Percentiles rank a stretch among this genome's conserved stretches.
Evolutionary conservation across 108 stramenopile species (phyloP).

Genomic region (Hondaea fermentalgiana): DNA sequence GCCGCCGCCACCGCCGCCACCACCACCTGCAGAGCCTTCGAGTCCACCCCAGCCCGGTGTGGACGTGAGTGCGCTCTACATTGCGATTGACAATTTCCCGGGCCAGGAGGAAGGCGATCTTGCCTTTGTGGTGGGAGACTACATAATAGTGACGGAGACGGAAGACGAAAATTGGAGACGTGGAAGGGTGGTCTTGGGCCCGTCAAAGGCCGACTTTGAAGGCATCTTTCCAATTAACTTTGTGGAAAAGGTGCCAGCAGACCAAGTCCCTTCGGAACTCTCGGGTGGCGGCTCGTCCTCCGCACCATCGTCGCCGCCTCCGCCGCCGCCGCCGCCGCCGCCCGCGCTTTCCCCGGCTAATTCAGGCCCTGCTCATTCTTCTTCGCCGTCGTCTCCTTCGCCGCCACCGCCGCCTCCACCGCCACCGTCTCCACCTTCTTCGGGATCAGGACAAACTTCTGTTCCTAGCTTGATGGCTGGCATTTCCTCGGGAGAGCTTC

Average conservation of each 20-base stretch:
- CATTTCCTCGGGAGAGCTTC: neutral
- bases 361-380: neutral
- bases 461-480: neutral
- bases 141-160: neutral
- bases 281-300: neutral
- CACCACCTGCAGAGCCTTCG: neutral
- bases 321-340: neutral
- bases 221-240: conserved; percentile 11
- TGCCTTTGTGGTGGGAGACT: neutral
- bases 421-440: neutral
- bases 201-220: neutral
- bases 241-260: neutral
- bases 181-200: neutral
- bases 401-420: neutral
- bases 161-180: neutral
- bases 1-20: neutral
- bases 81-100: neutral
- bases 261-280: neutral
- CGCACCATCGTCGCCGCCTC: neutral
- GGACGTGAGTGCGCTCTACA: neutral
- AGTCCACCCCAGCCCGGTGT: neutral
- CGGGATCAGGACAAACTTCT: neutral
- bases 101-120: neutral
- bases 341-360: neutral
- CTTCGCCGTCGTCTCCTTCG: neutral